Evolutionary conservation across 495 filamentous ascomycete species (phyloP).

Genomic region (Penicillium goetzii): DNA sequence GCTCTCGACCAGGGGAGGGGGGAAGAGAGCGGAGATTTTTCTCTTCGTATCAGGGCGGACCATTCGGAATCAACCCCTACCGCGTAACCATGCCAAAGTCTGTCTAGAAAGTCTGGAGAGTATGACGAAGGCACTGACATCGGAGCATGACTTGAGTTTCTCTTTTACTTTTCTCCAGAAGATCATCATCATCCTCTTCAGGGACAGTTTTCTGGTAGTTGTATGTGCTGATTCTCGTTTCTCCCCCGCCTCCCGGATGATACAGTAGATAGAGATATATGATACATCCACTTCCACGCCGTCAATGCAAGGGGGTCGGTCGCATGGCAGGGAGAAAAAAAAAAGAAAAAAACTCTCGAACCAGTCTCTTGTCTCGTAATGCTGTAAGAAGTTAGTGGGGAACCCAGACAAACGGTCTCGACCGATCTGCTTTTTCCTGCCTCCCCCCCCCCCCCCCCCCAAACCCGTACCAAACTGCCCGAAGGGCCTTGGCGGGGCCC

Average conservation of each 20-base stretch:
- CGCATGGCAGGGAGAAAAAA: constrained; percentile 11
- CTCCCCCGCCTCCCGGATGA: not conserved
- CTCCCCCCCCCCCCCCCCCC: no score
- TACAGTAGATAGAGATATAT: not conserved
- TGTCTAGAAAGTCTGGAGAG: constrained; percentile 12
- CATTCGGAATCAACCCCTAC: constrained; percentile 30
- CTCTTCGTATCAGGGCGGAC: constrained; percentile 25
- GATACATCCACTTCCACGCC: constrained; percentile 11
- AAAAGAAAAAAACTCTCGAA: not conserved
- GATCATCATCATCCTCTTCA: not conserved
- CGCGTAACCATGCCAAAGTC: constrained; percentile 26
- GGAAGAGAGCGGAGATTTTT: constrained; percentile 15
- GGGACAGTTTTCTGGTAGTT: not conserved
- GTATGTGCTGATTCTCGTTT: not conserved
- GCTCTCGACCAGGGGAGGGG: not conserved
- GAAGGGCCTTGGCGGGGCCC: not conserved
- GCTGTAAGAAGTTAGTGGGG: not conserved
- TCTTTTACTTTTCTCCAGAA: not conserved
- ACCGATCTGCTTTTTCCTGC: constrained; percentile 3
- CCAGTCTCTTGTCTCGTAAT: not conserved
- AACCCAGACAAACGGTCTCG: constrained; percentile 1
- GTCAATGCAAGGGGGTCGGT: constrained; percentile 9
- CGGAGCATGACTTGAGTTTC: not conserved
- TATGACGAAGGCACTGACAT: constrained; percentile 22
- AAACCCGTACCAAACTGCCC: constrained; percentile 5